Evolutionary conservation across 169 alveolate genomes (phyloP).

Genomic region (Eimeria tenella): DNA sequence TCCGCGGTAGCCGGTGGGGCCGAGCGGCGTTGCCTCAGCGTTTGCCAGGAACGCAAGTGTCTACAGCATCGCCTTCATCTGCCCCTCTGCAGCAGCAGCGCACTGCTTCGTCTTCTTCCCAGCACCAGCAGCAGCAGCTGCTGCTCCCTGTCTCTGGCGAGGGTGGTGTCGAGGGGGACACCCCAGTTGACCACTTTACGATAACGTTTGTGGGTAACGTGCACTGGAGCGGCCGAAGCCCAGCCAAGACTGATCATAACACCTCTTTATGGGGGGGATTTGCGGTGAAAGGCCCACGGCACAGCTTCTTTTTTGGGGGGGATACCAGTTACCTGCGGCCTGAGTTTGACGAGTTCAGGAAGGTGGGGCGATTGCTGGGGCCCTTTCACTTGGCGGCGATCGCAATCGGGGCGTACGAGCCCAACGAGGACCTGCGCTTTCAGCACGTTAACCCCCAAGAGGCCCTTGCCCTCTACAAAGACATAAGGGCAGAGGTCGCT

Average conservation of each 20-base stretch:
- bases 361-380: constrained; percentile 51
- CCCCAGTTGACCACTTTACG: constrained; percentile 12
- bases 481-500: constrained; percentile 58
- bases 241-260: constrained; percentile 70
- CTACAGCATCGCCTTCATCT: too few relatives aligned
- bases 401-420: constrained; percentile 76
- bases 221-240: constrained; percentile 69
- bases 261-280: constrained; percentile 74
- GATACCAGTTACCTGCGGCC: constrained; percentile 47
- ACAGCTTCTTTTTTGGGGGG: constrained; percentile 68
- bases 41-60: too few relatives aligned
- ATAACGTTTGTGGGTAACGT: constrained; percentile 47
- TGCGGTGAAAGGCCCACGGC: constrained; percentile 56
- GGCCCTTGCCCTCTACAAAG: constrained; percentile 19
- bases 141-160: not conserved
- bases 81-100: too few relatives aligned
- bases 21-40: too few relatives aligned
- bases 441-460: constrained; percentile 74
- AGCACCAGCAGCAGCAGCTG: constrained; percentile 17
- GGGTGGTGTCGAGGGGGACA: not conserved
- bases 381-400: constrained; percentile 74
- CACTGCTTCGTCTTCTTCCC: not conserved
- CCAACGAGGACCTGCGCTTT: constrained; percentile 64
- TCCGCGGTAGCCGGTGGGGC: too few relatives aligned
- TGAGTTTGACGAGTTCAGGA: constrained; percentile 64